Percentiles rank a stretch among this genome's conserved stretches.
These are phyloP conservation scores for Nakazawaea sp. DNA, from an alignment of 805 yeast genomes.

Conservation along the genomic window DNA sequence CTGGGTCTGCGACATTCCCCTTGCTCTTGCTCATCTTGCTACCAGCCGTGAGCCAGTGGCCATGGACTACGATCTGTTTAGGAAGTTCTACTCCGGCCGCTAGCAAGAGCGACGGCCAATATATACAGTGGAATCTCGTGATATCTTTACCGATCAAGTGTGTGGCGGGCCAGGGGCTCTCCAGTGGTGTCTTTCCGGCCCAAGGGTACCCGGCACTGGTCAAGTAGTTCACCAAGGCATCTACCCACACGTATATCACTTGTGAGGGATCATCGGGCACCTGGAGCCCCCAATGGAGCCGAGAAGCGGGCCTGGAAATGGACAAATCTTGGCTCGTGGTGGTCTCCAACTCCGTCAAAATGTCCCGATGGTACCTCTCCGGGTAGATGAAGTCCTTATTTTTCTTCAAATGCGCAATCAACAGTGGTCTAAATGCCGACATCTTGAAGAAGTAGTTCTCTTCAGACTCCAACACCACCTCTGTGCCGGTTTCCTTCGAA, in stretches of 20 bases:
- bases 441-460: slow-evolving; percentile 82
- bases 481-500: slow-evolving; percentile 66
- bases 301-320: slow-evolving; percentile 74
- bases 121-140: slow-evolving; percentile 77
- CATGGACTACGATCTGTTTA: slow-evolving; percentile 73
- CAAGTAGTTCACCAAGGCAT: slow-evolving; percentile 81
- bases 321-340: slow-evolving; percentile 59
- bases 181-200: slow-evolving; percentile 11
- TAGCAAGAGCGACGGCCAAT: slow-evolving; percentile 89
- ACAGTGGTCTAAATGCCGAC: slow-evolving; percentile 45
- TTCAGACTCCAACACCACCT: slow-evolving; percentile 72
- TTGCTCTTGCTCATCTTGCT: slow-evolving; percentile 88
- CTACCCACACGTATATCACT: slow-evolving; percentile 93
- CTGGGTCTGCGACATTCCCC: slow-evolving; percentile 93
- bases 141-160: slow-evolving; percentile 94
- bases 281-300: slow-evolving; percentile 84
- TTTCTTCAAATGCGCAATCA: slow-evolving; percentile 41
- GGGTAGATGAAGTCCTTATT: slow-evolving; percentile 68
- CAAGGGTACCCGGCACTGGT: slow-evolving; percentile 63
- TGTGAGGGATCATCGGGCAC: slow-evolving; percentile 80
- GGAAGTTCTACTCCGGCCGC: slow-evolving; percentile 77
- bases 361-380: slow-evolving; percentile 38
- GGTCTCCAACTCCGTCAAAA: slow-evolving; percentile 51
- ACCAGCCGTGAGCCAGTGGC: slow-evolving; percentile 91
- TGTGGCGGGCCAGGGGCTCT: slow-evolving; percentile 35